Conservation (phyloP, 2,329 filamentous ascomycete species). For the Aspergillus niger region DNA sequence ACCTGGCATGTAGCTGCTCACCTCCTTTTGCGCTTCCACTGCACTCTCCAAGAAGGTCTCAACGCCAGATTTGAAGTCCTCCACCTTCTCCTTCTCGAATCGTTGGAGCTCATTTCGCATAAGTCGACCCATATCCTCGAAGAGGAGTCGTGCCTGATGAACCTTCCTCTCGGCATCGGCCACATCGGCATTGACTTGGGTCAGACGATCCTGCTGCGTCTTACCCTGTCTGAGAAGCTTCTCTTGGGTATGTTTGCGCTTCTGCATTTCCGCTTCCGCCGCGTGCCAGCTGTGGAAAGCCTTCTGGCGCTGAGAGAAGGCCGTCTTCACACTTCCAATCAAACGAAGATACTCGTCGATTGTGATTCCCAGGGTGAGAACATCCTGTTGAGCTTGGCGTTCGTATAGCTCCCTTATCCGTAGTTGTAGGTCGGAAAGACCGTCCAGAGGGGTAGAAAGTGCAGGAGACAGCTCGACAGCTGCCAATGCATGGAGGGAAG, state of each 20-base stretch:
- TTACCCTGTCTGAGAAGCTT: constrained; percentile 94
- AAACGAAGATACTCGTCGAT: constrained; percentile 97
- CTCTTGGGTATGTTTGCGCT: constrained; percentile 85
- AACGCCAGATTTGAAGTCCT: constrained; percentile 97
- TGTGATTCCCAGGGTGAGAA: constrained; percentile 93
- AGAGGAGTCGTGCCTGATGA: constrained; percentile 83
- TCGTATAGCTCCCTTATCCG: constrained; percentile 95
- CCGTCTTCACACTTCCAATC: constrained; percentile 91
- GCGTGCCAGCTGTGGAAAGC: constrained; percentile 92
- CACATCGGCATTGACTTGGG: constrained; percentile 89
- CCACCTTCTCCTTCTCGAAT: constrained; percentile 96
- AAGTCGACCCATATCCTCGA: constrained; percentile 95
- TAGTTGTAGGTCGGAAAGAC: constrained; percentile 87
- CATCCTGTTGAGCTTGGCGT: constrained; percentile 93
- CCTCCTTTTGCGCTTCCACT: constrained; percentile 98
- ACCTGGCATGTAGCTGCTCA: constrained; percentile 45
- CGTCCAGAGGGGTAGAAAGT: constrained; percentile 84
- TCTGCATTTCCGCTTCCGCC: constrained; percentile 86
- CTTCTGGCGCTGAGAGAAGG: constrained; percentile 90
- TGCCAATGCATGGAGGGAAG: constrained; percentile 87
- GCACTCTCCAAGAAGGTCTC: constrained; percentile 97
- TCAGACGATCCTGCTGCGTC: constrained; percentile 92
- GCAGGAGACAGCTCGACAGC: constrained; percentile 88
- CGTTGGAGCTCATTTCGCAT: constrained; percentile 90
- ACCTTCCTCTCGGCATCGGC: constrained; percentile 92